Evolutionary conservation across 805 yeast genomes (phyloP).

Genomic region (Pichia exigua): DNA sequence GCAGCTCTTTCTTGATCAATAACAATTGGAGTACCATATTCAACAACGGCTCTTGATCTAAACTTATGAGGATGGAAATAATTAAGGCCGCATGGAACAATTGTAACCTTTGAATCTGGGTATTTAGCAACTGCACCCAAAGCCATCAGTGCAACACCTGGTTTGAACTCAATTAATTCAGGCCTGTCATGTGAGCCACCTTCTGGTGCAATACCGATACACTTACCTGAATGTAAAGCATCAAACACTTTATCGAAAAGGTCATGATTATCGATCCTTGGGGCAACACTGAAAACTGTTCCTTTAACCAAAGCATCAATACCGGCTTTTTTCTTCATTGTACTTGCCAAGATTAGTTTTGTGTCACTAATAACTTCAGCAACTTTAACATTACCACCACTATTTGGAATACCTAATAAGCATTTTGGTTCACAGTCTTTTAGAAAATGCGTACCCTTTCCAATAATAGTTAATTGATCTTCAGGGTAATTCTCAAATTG

Average conservation of each 20-base stretch:
- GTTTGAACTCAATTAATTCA: conserved; percentile 82
- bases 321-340: conserved; percentile 50
- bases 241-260: conserved; percentile 78
- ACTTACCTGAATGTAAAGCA: conserved; percentile 61
- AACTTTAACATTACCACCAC: conserved; percentile 69
- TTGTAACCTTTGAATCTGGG: conserved; percentile 64
- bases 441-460: conserved; percentile 61
- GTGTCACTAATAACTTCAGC: conserved; percentile 63
- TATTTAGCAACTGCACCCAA: conserved; percentile 74
- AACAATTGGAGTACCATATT: conserved; percentile 80
- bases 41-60: conserved; percentile 90
- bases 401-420: conserved; percentile 67
- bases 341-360: conserved; percentile 56
- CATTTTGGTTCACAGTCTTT: conserved; percentile 58
- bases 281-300: conserved; percentile 59
- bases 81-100: conserved; percentile 96
- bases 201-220: conserved; percentile 93
- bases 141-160: conserved; percentile 98
- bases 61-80: conserved; percentile 94
- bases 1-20: conserved; percentile 54
- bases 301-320: conserved; percentile 41
- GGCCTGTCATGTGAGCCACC: conserved; percentile 99
- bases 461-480: conserved; percentile 53
- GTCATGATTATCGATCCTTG: conserved; percentile 70
- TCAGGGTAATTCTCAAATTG: conserved; percentile 36